Conservation (phyloP, 352 stramenopile species). For the Globisporangium emineosum region DNA sequence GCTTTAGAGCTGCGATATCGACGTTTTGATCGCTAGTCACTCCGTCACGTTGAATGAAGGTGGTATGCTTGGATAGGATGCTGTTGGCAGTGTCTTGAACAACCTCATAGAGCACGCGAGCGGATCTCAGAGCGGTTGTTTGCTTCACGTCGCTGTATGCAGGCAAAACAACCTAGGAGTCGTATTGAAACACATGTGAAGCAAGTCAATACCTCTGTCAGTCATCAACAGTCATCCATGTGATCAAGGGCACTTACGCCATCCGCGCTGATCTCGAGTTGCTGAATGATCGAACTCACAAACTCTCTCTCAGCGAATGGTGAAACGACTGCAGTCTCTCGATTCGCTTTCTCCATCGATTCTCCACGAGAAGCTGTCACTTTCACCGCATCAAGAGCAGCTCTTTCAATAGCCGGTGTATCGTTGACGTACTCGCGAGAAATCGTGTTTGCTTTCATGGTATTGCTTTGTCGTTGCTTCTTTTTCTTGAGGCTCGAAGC, state of each 20-base stretch:
- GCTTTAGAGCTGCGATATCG: conserved; percentile 6
- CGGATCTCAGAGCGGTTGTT: background rate
- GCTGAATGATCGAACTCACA: background rate
- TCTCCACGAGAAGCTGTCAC: background rate
- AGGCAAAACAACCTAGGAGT: conserved; percentile 22
- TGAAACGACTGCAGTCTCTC: background rate
- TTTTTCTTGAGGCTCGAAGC: background rate
- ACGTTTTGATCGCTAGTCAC: background rate
- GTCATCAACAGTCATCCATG: background rate
- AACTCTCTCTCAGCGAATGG: background rate
- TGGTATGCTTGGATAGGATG: background rate
- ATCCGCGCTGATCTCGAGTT: background rate
- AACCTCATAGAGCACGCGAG: conserved; percentile 23
- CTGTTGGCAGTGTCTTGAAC: conserved; percentile 19
- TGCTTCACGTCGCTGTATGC: conserved; percentile 1
- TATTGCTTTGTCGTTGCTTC: background rate
- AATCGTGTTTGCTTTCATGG: background rate
- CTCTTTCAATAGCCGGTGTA: background rate
- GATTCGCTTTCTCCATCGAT: background rate
- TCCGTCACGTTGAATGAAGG: background rate
- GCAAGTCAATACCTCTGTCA: background rate
- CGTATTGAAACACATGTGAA: background rate
- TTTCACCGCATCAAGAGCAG: background rate
- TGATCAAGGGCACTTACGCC: background rate
- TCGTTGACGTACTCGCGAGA: background rate